Base-by-base conservation (phyloP, 1,284 basidiomycete genomes). In the Ganoderma sinense region DNA sequence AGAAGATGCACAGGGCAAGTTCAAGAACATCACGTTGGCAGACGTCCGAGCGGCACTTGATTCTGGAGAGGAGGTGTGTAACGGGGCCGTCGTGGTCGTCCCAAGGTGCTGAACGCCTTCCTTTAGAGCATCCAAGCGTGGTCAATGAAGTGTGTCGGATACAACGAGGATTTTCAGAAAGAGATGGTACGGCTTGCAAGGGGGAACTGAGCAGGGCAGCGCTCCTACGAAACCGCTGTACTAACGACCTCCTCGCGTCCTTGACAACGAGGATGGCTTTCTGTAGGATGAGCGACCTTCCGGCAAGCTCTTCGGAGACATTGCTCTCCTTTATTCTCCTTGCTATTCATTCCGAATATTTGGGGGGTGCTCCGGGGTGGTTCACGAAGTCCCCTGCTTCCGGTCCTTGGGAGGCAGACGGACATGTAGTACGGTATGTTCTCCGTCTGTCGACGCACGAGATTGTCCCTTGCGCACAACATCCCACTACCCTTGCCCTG, bases 61-160 rank as follows among this genome's bases (percentile, higher is more conserved):
- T 0, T 33, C 63, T 5, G 66, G 68, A 2, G 23, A 66, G 18
- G 68, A 68, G 55, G 71, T 69, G 14, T 6, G 60, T 4, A 26
- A 18, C 23, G 36, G 2, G 2, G 6, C 36, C 6, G 36, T 36
- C 1, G 6, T 7, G 6, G 6, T 36, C 36, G 10, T 36, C 36
- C 6, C 6, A 7, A 8, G 36, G 10, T 48, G 36, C 36, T 13
- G 36, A 56, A 23, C 43, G 31, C 14, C 13, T 31, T 39, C 16
- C 33, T 13, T 60, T 26, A 72, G 69, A 48, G 41, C 29, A 60
- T 72, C 14, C 62, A 48, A 13, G 58, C 65, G 0, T 81, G 79
- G 79, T 76, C 75, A 1, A 78, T 80, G 78, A 75, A 76, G 65
- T 80, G 79, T 48, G 71, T 80, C 11, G 75, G 74, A 1, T 80